Base-by-base conservation (phyloP, 768 basidiomycete species). In the Strobilomyces dryophilus region DNA sequence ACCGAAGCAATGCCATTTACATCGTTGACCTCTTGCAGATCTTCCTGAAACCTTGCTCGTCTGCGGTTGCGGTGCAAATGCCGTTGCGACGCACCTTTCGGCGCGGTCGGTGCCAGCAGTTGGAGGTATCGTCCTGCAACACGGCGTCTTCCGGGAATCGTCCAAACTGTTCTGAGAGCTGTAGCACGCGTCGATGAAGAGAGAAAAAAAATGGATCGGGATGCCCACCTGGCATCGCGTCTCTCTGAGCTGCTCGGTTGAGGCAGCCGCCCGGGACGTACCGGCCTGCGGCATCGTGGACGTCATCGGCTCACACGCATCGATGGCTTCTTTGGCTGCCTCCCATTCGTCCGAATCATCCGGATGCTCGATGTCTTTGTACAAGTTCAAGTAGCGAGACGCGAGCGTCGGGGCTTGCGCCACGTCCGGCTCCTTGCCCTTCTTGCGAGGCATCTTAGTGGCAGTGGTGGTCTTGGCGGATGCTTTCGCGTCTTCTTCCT, bases 331-430 rank as follows among this genome's bases (percentile, higher is more conserved):
- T 8, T 27, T 27, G 36, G 58, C 31, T 8, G 35, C 39, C 7
- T 66, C 64, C 6, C 50, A 41, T 32, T 61, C 68, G 5, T 53
- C 61, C 5, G 56, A 49, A 2, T 60, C 54, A 24, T 64, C 70
- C 0, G 60, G 44, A 2, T 69, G 58, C 17, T 70, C 66, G 45
- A 64, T 61, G 24, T 68, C 67, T 14, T 69, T 66, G 54, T 70
- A 70, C 10, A 70, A 35, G n/a, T 45, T 43, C 5, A 18, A 43
- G 35, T 55, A 66, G 9, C 4, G 14, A 0, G 18, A 1, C 1
- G 14, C 7, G 2, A 45, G 46, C 3, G 17, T 8, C 5, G 29
- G 29, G 29, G 29, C 5, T 29, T 29, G 29, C 29, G 29, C 51
- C 6, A 29, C 35, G 20, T 63, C 58, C 1, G 54, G 53, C 27